These are phyloP conservation scores for Diplodia corticola DNA, from an alignment of 2,329 filamentous ascomycete genomes.

Conservation along the genomic window DNA sequence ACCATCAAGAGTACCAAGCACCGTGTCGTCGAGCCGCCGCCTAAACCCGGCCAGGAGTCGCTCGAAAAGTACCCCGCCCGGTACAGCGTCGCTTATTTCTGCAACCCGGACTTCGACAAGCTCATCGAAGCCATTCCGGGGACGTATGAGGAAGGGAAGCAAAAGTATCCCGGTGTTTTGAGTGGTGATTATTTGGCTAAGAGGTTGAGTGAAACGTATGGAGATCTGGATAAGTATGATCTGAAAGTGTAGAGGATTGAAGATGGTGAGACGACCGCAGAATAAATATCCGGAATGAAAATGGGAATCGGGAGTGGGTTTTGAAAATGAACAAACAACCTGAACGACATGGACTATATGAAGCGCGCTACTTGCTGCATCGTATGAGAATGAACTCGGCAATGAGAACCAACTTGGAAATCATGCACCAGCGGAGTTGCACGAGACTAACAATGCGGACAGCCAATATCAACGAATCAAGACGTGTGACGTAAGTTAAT, in stretches of 20 bases:
- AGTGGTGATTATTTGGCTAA: constrained; percentile 79
- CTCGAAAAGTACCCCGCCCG: constrained; percentile 63
- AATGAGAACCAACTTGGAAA: too few species aligned
- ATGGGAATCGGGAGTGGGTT: neutral
- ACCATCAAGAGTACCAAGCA: constrained; percentile 88
- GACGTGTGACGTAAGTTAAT: too few species aligned
- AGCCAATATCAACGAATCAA: too few species aligned
- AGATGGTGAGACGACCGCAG: neutral
- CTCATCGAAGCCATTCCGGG: constrained; percentile 79
- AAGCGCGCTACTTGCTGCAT: neutral
- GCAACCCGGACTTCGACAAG: constrained; percentile 77
- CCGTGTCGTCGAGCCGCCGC: constrained; percentile 81
- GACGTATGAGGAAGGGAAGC: constrained; percentile 68
- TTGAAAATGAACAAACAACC: neutral
- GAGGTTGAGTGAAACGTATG: constrained; percentile 71
- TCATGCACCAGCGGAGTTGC: too few species aligned
- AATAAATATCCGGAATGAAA: neutral
- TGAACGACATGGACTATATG: neutral
- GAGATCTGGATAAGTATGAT: constrained; percentile 14
- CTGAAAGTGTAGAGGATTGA: neutral
- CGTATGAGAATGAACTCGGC: neutral
- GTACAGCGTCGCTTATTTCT: constrained; percentile 92
- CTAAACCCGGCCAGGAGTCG: constrained; percentile 46
- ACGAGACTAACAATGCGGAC: too few species aligned
- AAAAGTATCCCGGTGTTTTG: constrained; percentile 74